phyloP scores from a whole-genome alignment of 2,329 filamentous ascomycete species.

The Beauveria caledonica region DNA sequence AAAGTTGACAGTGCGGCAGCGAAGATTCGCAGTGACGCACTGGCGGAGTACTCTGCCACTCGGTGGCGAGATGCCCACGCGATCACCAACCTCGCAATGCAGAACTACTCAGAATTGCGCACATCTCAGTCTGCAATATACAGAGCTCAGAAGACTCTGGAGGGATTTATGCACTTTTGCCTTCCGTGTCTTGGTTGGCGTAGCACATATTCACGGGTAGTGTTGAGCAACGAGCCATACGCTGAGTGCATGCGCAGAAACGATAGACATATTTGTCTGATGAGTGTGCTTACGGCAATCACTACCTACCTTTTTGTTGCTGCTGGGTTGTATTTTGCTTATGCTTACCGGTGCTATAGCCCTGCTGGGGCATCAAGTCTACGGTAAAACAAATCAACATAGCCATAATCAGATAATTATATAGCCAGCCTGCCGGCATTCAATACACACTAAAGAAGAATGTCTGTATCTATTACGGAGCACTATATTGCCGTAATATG shows the following conservation, averaged over 20 bases:
- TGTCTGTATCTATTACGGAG: background rate
- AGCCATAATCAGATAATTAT: too few species aligned
- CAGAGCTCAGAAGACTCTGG: conserved; percentile 71
- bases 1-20: conserved; percentile 27
- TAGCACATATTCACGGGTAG: conserved; percentile 87
- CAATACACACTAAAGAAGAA: too few species aligned
- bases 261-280: conserved; percentile 56
- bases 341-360: too few species aligned
- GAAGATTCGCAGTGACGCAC: conserved; percentile 53
- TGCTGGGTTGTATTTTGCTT: too few species aligned
- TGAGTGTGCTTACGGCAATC: conserved; percentile 37
- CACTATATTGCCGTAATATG: background rate
- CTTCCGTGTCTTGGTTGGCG: conserved; percentile 75
- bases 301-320: too few species aligned
- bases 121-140: conserved; percentile 73
- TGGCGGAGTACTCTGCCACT: conserved; percentile 66
- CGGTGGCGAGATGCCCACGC: conserved; percentile 73
- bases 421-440: too few species aligned
- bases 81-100: conserved; percentile 84
- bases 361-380: too few species aligned
- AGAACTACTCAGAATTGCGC: conserved; percentile 94
- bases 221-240: conserved; percentile 89
- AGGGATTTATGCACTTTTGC: conserved; percentile 72
- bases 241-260: conserved; percentile 68
- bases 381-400: too few species aligned